Conservation (phyloP, 768 basidiomycete genomes). For the Tricholoma terreum region DNA sequence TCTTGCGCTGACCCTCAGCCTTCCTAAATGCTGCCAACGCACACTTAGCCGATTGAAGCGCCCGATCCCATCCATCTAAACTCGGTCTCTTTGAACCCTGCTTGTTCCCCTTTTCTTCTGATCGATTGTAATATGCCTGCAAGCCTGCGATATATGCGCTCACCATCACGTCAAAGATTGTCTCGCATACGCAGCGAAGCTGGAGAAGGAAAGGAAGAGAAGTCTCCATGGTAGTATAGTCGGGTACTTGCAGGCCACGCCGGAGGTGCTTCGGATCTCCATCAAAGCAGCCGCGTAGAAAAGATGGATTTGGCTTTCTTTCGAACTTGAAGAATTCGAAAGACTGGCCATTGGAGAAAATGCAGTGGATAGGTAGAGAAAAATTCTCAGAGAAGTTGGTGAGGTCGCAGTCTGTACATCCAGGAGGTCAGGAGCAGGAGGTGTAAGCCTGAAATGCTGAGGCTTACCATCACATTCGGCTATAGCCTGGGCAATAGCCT, state of each 20-base stretch:
- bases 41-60: background rate
- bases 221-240: background rate
- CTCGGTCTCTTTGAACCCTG: background rate
- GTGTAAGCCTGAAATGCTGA: slow-evolving; percentile 3
- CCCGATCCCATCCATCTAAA: background rate
- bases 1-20: slow-evolving; percentile 1
- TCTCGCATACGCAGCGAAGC: background rate
- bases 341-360: background rate
- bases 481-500: slow-evolving; percentile 9
- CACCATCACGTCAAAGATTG: background rate
- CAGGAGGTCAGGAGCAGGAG: background rate
- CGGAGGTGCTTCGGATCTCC: background rate
- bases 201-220: background rate
- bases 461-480: slow-evolving; percentile 18
- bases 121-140: background rate
- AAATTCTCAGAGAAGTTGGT: slow-evolving; percentile 9
- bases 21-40: background rate
- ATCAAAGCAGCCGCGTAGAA: background rate
- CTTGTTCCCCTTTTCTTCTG: background rate
- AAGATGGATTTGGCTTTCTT: background rate
- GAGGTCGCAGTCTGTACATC: background rate
- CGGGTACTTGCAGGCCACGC: background rate
- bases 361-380: background rate
- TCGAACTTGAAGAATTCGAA: background rate
- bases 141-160: background rate